Conservation (phyloP, 2,329 filamentous ascomycete species). For the Colletotrichum sojae region DNA sequence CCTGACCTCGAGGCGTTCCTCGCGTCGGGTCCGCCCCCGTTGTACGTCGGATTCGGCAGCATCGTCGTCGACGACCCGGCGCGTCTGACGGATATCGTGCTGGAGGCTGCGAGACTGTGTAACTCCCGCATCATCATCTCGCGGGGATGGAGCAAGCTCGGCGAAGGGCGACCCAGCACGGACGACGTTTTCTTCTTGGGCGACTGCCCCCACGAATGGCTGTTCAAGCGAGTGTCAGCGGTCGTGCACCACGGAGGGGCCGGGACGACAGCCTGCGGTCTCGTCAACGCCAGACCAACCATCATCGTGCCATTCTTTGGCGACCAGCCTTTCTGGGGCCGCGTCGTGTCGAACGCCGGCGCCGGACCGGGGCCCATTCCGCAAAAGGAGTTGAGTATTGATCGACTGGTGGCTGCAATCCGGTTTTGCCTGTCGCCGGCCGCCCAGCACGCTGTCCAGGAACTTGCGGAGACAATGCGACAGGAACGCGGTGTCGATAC, state of each 20-base stretch:
- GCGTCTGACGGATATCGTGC: slow-evolving; percentile 54
- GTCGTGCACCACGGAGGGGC: slow-evolving; percentile 73
- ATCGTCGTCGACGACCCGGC: slow-evolving; percentile 63
- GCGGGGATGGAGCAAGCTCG: slow-evolving; percentile 45
- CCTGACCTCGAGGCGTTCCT: slow-evolving; percentile 65
- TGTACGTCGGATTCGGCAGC: slow-evolving; percentile 62
- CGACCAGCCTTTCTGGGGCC: slow-evolving; percentile 61
- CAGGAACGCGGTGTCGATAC: slow-evolving; percentile 46
- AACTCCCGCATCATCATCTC: slow-evolving; percentile 67
- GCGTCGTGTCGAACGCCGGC: slow-evolving; percentile 54
- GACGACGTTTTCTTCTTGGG: slow-evolving; percentile 62
- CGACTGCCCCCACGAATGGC: slow-evolving; percentile 70
- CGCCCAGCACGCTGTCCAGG: slow-evolving; percentile 47
- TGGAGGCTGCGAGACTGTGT: slow-evolving; percentile 55
- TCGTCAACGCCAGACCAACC: slow-evolving; percentile 65
- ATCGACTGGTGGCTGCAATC: slow-evolving; percentile 54
- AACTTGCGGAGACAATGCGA: slow-evolving; percentile 52
- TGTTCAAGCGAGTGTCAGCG: slow-evolving; percentile 67
- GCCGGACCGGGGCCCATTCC: slow-evolving; percentile 56
- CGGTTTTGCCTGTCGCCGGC: slow-evolving; percentile 49
- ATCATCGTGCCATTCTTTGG: slow-evolving; percentile 67
- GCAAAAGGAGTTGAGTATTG: slow-evolving; percentile 50
- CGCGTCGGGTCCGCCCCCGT: slow-evolving; percentile 55
- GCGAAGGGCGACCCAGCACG: slow-evolving; percentile 23
- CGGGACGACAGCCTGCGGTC: slow-evolving; percentile 70